Conservation (phyloP, 495 filamentous ascomycete genomes). For the Cairneyella variabilis region DNA sequence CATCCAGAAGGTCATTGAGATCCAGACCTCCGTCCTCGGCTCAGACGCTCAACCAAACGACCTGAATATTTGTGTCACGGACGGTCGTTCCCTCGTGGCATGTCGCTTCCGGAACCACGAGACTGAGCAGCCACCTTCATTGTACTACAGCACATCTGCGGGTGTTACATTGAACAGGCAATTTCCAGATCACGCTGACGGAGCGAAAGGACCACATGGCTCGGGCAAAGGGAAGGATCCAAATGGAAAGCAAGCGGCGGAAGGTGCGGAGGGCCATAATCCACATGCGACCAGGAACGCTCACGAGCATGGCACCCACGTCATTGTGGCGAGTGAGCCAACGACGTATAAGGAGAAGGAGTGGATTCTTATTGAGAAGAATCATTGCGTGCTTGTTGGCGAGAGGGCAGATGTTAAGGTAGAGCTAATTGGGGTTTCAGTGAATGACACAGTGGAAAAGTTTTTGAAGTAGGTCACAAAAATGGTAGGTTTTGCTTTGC, state of each 20-base stretch:
- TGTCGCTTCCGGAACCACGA: constrained; percentile 44
- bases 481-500: too few relatives aligned
- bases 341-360: constrained; percentile 42
- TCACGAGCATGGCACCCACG: constrained; percentile 37
- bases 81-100: constrained; percentile 38
- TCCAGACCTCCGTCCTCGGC: constrained; percentile 37
- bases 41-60: constrained; percentile 33
- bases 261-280: constrained; percentile 9
- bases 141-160: constrained; percentile 45
- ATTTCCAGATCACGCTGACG: constrained; percentile 40
- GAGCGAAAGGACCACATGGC: constrained; percentile 27
- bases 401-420: background rate
- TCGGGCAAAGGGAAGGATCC: constrained; percentile 14
- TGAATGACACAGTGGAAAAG: too few relatives aligned
- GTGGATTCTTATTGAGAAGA: constrained; percentile 44
- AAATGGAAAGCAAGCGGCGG: background rate
- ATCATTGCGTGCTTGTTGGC: constrained; percentile 28
- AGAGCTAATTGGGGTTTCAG: constrained; percentile 9
- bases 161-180: constrained; percentile 44
- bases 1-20: constrained; percentile 34
- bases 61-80: constrained; percentile 39
- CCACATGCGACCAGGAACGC: constrained; percentile 4
- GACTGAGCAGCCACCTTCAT: constrained; percentile 40
- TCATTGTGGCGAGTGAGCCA: constrained; percentile 49
- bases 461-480: too few relatives aligned